Base-by-base conservation (phyloP, 2,329 filamentous ascomycete species). In the Aureobasidium musti region DNA sequence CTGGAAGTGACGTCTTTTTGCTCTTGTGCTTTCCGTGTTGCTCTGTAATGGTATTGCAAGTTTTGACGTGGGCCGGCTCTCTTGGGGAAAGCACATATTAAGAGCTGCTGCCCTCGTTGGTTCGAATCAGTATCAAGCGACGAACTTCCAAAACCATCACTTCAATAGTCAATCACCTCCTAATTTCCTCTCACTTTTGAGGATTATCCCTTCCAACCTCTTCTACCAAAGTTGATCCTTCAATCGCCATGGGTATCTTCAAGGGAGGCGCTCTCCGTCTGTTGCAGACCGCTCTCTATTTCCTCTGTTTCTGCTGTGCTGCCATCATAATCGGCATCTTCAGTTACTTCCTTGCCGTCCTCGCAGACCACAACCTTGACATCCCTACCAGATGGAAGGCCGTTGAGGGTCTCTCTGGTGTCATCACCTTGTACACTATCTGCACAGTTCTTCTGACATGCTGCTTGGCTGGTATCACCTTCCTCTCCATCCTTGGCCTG, bases 341-440 rank as follows among this genome's bases (percentile, higher is more conserved):
- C 82, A 89, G 88, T 59, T 97, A 96, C 83, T 96, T 92, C 83
- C 86, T 97, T 59, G 87, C 89, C 10, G 84, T 89, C 10, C 85
- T 93, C 17, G 77, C 84, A 69, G 86, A 89, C 73, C 86, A 91
- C 78, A 73, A 87, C 71, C 77, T 88, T 17, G 67, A 74, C 67
- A 92, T 93, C 70, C 81, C 84, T 21, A 86, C 78, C 71, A 89
- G 85, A 80, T 80, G 89, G 68, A 87, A 88, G 66, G 77, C 77
- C 5, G 74, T 78, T 35, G 76, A 77, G 73, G 91, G 91, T 69
- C 88, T 97, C 67, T 84, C 91, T 0, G 93, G 92, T 60, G 84
- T 84, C 1, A 91, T 87, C 2, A 85, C 89, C 0, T 75, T 96
- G 10, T 97, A 97, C 81, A 87, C 88, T 61, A 79, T 91, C 68